Percentiles rank a stretch among this genome's conserved stretches.
Conservation (phyloP, 75 land plant genomes). For the Cryptomeria japonica region DNA sequence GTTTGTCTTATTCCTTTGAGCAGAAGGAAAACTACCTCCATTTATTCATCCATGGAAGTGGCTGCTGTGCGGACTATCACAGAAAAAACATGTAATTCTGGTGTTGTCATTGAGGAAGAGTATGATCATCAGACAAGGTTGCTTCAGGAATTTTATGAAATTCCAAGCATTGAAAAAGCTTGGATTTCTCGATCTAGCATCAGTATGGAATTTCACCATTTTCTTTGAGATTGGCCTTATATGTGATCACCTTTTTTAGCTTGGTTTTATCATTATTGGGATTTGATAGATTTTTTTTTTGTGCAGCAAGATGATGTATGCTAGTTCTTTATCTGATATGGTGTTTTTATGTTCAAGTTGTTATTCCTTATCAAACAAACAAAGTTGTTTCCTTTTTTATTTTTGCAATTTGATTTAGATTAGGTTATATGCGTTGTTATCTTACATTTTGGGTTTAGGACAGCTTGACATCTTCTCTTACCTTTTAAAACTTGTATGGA, state of each 20-base stretch:
- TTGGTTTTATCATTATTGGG: background rate
- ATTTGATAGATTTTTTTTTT: background rate
- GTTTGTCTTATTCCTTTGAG: background rate
- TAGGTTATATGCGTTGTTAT: conserved; percentile 1
- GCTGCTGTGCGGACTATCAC: background rate
- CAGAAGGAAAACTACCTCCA: background rate
- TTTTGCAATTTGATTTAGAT: conserved; percentile 2
- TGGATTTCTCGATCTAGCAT: conserved; percentile 67
- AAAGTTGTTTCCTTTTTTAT: background rate
- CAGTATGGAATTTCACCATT: conserved; percentile 33
- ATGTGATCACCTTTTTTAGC: background rate
- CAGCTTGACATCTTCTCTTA: background rate
- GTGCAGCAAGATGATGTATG: background rate
- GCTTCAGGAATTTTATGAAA: conserved; percentile 73
- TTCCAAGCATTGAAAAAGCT: conserved; percentile 82
- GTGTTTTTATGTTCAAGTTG: background rate
- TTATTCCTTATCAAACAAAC: background rate
- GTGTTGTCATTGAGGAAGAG: conserved; percentile 31
- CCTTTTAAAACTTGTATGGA: background rate
- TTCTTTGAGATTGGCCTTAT: background rate
- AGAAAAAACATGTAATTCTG: background rate
- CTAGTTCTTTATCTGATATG: background rate
- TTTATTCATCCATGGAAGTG: conserved; percentile 5
- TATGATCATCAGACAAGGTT: conserved; percentile 59
- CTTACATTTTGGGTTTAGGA: background rate